These are phyloP conservation scores for Ceratobasidium sp. DNA, from an alignment of 1,284 basidiomycete species.

Conservation along the genomic window DNA sequence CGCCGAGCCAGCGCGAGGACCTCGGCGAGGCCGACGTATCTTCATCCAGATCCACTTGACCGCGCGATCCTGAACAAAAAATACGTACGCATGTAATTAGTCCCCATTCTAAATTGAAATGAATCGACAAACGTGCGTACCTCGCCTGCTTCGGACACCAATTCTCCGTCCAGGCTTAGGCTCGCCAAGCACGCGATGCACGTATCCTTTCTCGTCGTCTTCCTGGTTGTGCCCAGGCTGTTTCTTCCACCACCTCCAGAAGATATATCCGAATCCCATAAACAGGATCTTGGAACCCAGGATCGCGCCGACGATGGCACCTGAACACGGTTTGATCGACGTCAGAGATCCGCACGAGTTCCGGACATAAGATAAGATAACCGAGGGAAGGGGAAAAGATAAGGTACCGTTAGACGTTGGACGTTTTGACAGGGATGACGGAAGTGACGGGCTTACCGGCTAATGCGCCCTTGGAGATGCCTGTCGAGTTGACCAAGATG, in stretches of 20 bases:
- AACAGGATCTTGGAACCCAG: constrained; percentile 38
- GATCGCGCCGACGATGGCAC: constrained; percentile 34
- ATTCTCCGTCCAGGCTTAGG: background rate
- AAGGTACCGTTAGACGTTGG: background rate
- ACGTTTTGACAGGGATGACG: background rate
- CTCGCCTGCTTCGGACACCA: background rate
- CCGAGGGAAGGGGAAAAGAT: background rate
- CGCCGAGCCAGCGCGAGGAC: constrained; percentile 25
- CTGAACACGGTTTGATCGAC: constrained; percentile 6
- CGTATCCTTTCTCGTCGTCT: constrained; percentile 37
- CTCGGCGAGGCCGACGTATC: constrained; percentile 11
- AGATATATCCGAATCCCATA: constrained; percentile 19
- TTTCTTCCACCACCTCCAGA: constrained; percentile 24
- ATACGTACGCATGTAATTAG: background rate
- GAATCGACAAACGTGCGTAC: background rate
- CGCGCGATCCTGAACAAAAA: constrained; percentile 10
- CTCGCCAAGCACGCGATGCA: constrained; percentile 17
- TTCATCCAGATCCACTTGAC: constrained; percentile 26
- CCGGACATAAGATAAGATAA: constrained; percentile 32
- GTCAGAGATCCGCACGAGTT: background rate
- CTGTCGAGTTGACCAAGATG: constrained; percentile 16
- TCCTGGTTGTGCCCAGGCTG: constrained; percentile 18
- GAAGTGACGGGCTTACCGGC: constrained; percentile 19
- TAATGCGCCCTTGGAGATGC: constrained; percentile 39
- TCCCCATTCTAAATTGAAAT: background rate